These are phyloP conservation scores for Clarkia xantiana DNA, from an alignment of 345 rosid species.

Conservation along the genomic window DNA sequence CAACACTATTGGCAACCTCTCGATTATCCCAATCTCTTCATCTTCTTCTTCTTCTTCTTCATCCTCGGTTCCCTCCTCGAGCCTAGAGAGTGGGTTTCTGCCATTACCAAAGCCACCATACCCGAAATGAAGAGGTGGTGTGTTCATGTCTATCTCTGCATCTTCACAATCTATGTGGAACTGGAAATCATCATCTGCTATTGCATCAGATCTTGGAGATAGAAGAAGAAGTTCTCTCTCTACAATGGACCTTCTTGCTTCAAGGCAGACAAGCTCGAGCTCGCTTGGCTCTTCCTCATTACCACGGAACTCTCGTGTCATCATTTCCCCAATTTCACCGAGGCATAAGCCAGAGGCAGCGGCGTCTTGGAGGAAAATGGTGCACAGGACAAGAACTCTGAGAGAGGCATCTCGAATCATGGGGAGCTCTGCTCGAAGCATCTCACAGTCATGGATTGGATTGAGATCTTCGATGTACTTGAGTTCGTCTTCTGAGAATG, in stretches of 20 bases:
- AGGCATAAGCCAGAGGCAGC: conserved; percentile 67
- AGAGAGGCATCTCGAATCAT: conserved; percentile 93
- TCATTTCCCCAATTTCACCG: conserved; percentile 98
- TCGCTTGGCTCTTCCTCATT: conserved; percentile 97
- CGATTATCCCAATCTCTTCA: conserved; percentile 14
- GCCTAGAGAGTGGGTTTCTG: conserved; percentile 47
- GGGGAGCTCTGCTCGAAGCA: conserved; percentile 76
- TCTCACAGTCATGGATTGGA: conserved; percentile 52
- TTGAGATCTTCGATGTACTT: conserved; percentile 61
- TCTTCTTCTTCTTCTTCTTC: conserved; percentile 49
- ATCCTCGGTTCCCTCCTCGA: conserved; percentile 60
- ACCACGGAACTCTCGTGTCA: conserved; percentile 80
- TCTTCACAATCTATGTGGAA: conserved; percentile 77
- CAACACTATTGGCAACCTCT: conserved; percentile 27
- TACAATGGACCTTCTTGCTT: conserved; percentile 57
- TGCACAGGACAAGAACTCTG: conserved; percentile 63
- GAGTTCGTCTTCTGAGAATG: conserved; percentile 95
- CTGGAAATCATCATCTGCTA: conserved; percentile 53
- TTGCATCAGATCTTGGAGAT: conserved; percentile 46
- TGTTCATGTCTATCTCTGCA: conserved; percentile 25
- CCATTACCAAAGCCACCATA: conserved; percentile 27
- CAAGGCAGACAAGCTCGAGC: conserved; percentile 75
- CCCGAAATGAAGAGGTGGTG: conserved; percentile 27
- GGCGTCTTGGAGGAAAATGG: conserved; percentile 82
- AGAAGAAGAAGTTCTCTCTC: conserved; percentile 40